These are phyloP conservation scores for Hanseniaspora singularis DNA, from an alignment of 805 yeast species.

Conservation along the genomic window DNA sequence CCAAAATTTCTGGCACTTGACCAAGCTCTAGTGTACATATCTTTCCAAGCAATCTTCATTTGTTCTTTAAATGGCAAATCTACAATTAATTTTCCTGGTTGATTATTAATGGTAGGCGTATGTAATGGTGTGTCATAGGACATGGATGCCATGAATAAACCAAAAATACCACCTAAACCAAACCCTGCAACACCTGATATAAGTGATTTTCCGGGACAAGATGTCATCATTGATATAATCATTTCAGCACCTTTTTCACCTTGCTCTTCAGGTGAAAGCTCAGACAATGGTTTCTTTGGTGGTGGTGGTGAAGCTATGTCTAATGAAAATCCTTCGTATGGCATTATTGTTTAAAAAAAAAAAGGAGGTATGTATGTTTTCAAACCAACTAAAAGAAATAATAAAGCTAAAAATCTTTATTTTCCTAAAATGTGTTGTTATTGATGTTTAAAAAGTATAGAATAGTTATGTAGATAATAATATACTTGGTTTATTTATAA, in stretches of 20 bases:
- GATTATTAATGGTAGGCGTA: constrained; percentile 21
- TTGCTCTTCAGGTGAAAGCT: constrained; percentile 84
- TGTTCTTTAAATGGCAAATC: constrained; percentile 88
- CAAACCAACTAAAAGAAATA: neutral
- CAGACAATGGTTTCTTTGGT: constrained; percentile 40
- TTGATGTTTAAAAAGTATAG: too few relatives aligned
- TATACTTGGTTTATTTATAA: too few relatives aligned
- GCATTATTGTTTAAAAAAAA: constrained; percentile 22
- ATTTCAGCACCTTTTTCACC: constrained; percentile 79
- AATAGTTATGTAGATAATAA: too few relatives aligned
- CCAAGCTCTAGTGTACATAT: constrained; percentile 84
- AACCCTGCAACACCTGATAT: constrained; percentile 92
- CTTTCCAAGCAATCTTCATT: constrained; percentile 77
- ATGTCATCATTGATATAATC: constrained; percentile 73
- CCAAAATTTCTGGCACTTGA: constrained; percentile 90
- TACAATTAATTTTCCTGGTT: constrained; percentile 39
- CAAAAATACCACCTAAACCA: constrained; percentile 89
- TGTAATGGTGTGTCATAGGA: constrained; percentile 34
- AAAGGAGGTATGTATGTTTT: neutral
- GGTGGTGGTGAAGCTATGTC: constrained; percentile 33
- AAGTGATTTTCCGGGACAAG: constrained; percentile 89
- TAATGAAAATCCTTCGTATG: constrained; percentile 34
- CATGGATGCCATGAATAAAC: constrained; percentile 76
- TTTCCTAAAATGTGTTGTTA: too few relatives aligned
- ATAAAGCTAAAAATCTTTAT: neutral